Evolutionary conservation across 805 yeast genomes (phyloP), one percentile per base, ranked within the genome.

Genomic region (Candida chauliodis): DNA sequence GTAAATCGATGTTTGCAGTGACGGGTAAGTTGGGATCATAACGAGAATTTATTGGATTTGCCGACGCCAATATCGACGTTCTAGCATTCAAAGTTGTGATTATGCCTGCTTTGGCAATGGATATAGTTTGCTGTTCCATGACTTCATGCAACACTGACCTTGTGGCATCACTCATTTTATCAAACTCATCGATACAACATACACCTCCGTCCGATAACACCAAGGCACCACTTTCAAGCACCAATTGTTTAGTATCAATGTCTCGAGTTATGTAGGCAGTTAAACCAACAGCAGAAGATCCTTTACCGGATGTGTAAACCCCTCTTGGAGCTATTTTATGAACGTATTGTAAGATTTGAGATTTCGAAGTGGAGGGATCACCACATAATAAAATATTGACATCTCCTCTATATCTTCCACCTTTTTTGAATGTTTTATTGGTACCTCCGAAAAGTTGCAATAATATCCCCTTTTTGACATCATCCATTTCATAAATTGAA

Each of bases 321-420:
- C 99, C 99, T 57, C 99, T 75, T 31, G 99, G 99, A 1, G 99
- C 95, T 49, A 93, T 93, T 54, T 90, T 87, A 65, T 93, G 99
- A 30, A 93, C 97, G 50, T 93, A 93, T 55, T 89, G 95, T 48
- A 93, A 71, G 32, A 93, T 64, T 61, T 93, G 99, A 2, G 99
- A 93, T 58, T 93, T 93, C 9, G 97, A 81, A 2, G 99, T 93
- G 8, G 98, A 91, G 1, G 99, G 99, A 58, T 93, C 99, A 50
- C 99, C 99, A 67, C 98, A 91, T 30, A 93, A 69, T 40, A 93
- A 65, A 34, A 93, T 74, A 55, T 93, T 93, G 44, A 93, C 81
- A 56, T 93, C 99, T 34, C 99, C 99, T 69, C 99, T 78, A 59
- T 90, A 91, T 46, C 88, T 74, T 2, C 98, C 98, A 51, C 97